Evolutionary conservation across 331 rosid genomes (phyloP).

Genomic region (Ulmus americana): DNA sequence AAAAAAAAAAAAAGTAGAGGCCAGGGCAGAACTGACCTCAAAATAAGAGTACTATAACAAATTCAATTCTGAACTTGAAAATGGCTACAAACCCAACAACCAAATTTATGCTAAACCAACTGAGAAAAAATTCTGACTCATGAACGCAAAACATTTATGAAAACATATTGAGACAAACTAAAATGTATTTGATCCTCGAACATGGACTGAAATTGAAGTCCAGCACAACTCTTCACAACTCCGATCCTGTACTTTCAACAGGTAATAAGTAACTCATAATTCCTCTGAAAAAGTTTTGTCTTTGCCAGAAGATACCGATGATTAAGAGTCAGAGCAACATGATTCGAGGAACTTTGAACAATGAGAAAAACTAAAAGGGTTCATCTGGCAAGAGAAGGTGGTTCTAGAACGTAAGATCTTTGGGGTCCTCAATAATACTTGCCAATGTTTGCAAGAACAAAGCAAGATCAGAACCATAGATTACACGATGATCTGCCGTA

Average conservation of each 20-base stretch:
- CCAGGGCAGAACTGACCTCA: too few relatives aligned
- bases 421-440: slow-evolving; percentile 81
- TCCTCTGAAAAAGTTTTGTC: slow-evolving; percentile 5
- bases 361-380: slow-evolving; percentile 1
- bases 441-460: slow-evolving; percentile 88
- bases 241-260: slow-evolving; percentile 26
- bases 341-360: slow-evolving; percentile 3
- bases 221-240: slow-evolving; percentile 37
- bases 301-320: slow-evolving; percentile 11
- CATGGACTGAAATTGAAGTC: slow-evolving; percentile 27
- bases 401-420: slow-evolving; percentile 84
- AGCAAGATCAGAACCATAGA: slow-evolving; percentile 90
- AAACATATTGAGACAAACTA: not conserved
- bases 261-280: slow-evolving; percentile 21
- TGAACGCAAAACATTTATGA: not conserved
- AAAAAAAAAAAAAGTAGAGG: too few relatives aligned
- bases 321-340: slow-evolving; percentile 11
- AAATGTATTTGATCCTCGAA: not conserved
- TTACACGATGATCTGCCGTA: slow-evolving; percentile 93
- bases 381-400: slow-evolving; percentile 3
- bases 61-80: not conserved
- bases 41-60: too few relatives aligned
- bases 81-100: not conserved
- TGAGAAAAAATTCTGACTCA: not conserved
- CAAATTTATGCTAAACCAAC: not conserved